A percentile compares a stretch with the other conserved stretches of the same genome.
Evolutionary conservation across 192 early-diverging fungal genomes (phyloP).

Genomic region (Pilaira anomala): DNA sequence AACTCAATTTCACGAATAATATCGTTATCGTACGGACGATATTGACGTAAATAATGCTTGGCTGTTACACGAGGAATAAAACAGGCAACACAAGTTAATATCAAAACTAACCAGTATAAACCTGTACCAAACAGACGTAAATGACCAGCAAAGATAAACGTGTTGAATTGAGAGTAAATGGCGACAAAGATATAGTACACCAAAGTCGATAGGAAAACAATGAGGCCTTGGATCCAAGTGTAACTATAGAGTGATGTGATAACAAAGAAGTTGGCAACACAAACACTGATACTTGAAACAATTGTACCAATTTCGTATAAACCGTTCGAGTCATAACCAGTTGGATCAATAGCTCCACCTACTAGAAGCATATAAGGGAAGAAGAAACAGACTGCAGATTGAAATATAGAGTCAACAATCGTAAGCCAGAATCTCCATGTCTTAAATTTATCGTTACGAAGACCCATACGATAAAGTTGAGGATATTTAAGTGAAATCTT

Average conservation of each 20-base stretch:
- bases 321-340: slow-evolving; percentile 46
- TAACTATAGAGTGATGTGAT: slow-evolving; percentile 70
- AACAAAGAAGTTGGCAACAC: slow-evolving; percentile 78
- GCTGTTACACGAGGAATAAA: slow-evolving; percentile 70
- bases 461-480: slow-evolving; percentile 75
- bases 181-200: slow-evolving; percentile 58
- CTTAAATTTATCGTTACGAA: slow-evolving; percentile 71
- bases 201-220: slow-evolving; percentile 46
- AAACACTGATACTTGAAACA: slow-evolving; percentile 67
- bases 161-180: slow-evolving; percentile 53
- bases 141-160: slow-evolving; percentile 32
- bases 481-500: slow-evolving; percentile 67
- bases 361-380: slow-evolving; percentile 56
- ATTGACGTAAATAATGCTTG: slow-evolving; percentile 65
- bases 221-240: slow-evolving; percentile 64
- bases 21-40: slow-evolving; percentile 78
- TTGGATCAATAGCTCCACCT: slow-evolving; percentile 38
- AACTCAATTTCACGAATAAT: slow-evolving; percentile 80
- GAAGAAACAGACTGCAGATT: slow-evolving; percentile 68
- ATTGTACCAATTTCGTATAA: slow-evolving; percentile 70
- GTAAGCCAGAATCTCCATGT: slow-evolving; percentile 72
- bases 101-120: slow-evolving; percentile 67
- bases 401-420: slow-evolving; percentile 66
- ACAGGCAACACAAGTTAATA: slow-evolving; percentile 57
- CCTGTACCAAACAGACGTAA: slow-evolving; percentile 57